phyloP scores from a whole-genome alignment of 805 yeast species.

The Candida xyloterini region DNA sequence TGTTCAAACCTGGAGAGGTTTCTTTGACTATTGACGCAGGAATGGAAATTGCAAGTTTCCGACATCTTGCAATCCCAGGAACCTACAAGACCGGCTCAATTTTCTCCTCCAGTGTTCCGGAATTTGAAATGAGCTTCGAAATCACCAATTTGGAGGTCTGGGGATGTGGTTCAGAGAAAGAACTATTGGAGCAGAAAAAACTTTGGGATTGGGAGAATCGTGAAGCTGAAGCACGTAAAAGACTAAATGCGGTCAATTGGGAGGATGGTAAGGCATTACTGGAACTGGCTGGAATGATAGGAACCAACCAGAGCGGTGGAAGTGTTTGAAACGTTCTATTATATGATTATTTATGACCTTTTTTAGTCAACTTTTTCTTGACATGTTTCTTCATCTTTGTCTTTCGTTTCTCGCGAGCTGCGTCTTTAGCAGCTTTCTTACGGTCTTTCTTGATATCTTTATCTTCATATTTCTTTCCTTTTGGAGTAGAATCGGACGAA shows the following conservation, averaged over 20 bases:
- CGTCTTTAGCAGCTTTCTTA: conserved; percentile 73
- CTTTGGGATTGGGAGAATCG: conserved; percentile 90
- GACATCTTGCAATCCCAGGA: conserved; percentile 63
- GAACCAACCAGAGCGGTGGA: conserved; percentile 46
- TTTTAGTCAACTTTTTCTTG: conserved; percentile 71
- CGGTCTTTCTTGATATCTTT: conserved; percentile 74
- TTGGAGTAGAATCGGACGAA: conserved; percentile 30
- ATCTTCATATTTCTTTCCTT: conserved; percentile 78
- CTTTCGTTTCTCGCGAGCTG: conserved; percentile 73
- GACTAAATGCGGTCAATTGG: conserved; percentile 59
- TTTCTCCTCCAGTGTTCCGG: conserved; percentile 29
- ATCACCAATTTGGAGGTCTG: conserved; percentile 82
- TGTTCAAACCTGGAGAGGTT: conserved; percentile 67
- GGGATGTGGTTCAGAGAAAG: conserved; percentile 85
- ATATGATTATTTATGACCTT: conserved; percentile 27
- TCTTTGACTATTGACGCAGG: conserved; percentile 76
- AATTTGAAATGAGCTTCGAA: conserved; percentile 66
- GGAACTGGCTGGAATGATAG: conserved; percentile 74
- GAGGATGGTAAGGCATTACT: conserved; percentile 83
- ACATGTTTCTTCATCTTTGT: conserved; percentile 79
- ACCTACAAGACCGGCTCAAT: conserved; percentile 39
- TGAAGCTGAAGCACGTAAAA: conserved; percentile 77
- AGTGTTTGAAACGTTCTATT: conserved; percentile 33
- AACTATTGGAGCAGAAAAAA: conserved; percentile 69
- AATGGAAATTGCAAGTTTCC: conserved; percentile 76